These are phyloP conservation scores for Laburnicola sp. DNA, from an alignment of 2,329 filamentous ascomycete species.

Conservation along the genomic window DNA sequence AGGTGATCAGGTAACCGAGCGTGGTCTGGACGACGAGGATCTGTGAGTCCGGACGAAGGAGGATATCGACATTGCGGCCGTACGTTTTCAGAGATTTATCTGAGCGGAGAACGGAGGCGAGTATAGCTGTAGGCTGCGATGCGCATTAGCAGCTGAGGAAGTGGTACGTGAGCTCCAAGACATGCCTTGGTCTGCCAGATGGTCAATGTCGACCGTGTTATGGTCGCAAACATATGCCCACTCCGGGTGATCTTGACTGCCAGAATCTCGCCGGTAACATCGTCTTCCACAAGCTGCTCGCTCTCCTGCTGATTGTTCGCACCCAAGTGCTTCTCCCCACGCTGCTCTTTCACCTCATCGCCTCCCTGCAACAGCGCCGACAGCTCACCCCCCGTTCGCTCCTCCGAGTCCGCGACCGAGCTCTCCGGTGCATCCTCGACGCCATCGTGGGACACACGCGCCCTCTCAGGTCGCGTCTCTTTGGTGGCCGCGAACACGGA, in stretches of 20 bases:
- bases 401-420: slow-evolving; percentile 14
- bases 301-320: slow-evolving; percentile 9
- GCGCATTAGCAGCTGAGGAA: slow-evolving; percentile 25
- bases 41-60: slow-evolving; percentile 86
- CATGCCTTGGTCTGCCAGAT: slow-evolving; percentile 93
- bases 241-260: slow-evolving; percentile 76
- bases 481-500: slow-evolving; percentile 79
- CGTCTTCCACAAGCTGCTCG: slow-evolving; percentile 32
- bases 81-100: slow-evolving; percentile 77
- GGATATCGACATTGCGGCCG: slow-evolving; percentile 79
- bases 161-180: slow-evolving; percentile 14
- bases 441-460: slow-evolving; percentile 66
- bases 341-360: slow-evolving; percentile 17
- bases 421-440: slow-evolving; percentile 22
- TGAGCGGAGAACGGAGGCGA: slow-evolving; percentile 84
- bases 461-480: slow-evolving; percentile 58
- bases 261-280: slow-evolving; percentile 66
- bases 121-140: slow-evolving; percentile 77
- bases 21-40: slow-evolving; percentile 90
- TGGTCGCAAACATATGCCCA: slow-evolving; percentile 83
- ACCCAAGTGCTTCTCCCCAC: slow-evolving; percentile 8
- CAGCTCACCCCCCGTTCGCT: slow-evolving; percentile 17
- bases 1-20: slow-evolving; percentile 87
- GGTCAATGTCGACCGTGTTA: slow-evolving; percentile 82
- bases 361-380: slow-evolving; percentile 2